Percentiles rank a stretch among this genome's conserved stretches.
These are phyloP conservation scores for Collariella sp. DNA, from an alignment of 495 filamentous ascomycete genomes.

Conservation along the genomic window DNA sequence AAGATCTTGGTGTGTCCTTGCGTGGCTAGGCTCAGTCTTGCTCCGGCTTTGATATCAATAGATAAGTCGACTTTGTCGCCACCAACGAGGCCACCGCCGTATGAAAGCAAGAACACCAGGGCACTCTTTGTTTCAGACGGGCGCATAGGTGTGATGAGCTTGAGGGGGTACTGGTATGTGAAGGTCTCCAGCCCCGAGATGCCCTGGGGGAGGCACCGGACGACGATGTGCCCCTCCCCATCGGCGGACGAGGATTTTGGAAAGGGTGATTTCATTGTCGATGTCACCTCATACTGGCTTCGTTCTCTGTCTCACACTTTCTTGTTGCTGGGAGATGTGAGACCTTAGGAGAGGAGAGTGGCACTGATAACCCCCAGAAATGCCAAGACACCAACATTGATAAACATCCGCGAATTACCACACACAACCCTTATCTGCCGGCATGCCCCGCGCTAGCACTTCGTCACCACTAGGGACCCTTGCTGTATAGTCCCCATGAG, in stretches of 20 bases:
- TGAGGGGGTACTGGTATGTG: conserved; percentile 88
- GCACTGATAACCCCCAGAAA: neutral
- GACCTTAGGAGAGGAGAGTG: neutral
- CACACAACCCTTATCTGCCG: conserved; percentile 8
- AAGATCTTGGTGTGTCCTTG: conserved; percentile 97
- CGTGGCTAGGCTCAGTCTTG: conserved; percentile 75
- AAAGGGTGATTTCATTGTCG: conserved; percentile 51
- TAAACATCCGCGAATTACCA: neutral
- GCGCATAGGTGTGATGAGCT: conserved; percentile 66
- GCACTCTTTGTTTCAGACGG: conserved; percentile 51
- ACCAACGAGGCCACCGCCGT: conserved; percentile 86
- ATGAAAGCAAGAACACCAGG: conserved; percentile 77
- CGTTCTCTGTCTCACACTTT: no score
- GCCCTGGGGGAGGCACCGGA: conserved; percentile 61
- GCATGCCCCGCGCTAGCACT: neutral
- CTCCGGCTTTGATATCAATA: conserved; percentile 52
- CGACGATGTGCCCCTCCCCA: conserved; percentile 69
- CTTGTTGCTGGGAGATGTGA: neutral
- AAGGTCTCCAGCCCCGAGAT: conserved; percentile 64
- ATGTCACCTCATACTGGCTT: conserved; percentile 12
- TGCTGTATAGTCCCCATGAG: neutral
- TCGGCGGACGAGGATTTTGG: conserved; percentile 59
- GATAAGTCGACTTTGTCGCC: conserved; percentile 71
- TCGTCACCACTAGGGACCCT: conserved; percentile 4
- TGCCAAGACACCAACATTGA: neutral